Evolutionary conservation across 176 grass and related monocot species (phyloP).

Genomic region (Carex kokanica): DNA sequence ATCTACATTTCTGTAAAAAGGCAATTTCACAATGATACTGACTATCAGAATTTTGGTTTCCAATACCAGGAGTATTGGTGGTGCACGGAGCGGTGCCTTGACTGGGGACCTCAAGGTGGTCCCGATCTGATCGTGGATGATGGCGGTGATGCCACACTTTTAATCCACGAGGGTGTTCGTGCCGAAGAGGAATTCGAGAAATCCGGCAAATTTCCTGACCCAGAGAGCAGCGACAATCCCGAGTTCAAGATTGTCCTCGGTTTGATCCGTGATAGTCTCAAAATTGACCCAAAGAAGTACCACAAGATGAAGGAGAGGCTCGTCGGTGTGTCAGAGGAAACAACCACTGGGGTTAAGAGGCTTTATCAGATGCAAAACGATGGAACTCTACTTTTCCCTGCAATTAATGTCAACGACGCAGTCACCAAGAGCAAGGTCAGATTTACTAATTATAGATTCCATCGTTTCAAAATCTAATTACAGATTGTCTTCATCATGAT

Average conservation of each 20-base stretch:
- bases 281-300: conserved; percentile 67
- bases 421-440: conserved; percentile 98
- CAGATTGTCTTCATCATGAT: background rate
- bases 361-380: conserved; percentile 86
- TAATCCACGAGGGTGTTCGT: conserved; percentile 92
- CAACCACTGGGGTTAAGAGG: conserved; percentile 84
- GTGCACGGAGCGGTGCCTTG: conserved; percentile 92
- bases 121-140: conserved; percentile 97
- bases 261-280: conserved; percentile 80
- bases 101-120: conserved; percentile 71
- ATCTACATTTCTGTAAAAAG: background rate
- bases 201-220: conserved; percentile 60
- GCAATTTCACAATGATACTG: background rate
- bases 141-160: conserved; percentile 76
- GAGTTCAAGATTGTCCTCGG: conserved; percentile 93
- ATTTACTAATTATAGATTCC: background rate
- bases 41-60: background rate
- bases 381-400: conserved; percentile 76
- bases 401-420: conserved; percentile 92
- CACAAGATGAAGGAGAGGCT: conserved; percentile 89
- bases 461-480: background rate
- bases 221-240: conserved; percentile 75
- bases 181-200: conserved; percentile 92
- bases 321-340: conserved; percentile 92
- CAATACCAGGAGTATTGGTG: conserved; percentile 86